Evolutionary conservation across 2,329 filamentous ascomycete species (phyloP).

Genomic region (Diaporthe vexans): DNA sequence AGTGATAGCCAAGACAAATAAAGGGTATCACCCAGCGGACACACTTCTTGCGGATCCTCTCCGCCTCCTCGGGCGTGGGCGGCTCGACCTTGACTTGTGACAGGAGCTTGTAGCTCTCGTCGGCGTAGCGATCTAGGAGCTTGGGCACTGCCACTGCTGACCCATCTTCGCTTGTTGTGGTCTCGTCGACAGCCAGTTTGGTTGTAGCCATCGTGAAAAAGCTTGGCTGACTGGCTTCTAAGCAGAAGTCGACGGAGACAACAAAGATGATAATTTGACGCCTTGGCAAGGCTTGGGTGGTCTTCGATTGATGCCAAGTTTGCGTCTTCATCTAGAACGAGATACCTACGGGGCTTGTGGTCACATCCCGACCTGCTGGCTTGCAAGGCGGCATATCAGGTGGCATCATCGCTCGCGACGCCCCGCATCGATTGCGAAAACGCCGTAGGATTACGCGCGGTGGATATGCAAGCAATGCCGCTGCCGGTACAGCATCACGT

Average conservation of each 20-base stretch:
- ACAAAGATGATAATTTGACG: neutral
- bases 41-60: slow-evolving; percentile 52
- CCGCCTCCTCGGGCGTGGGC: slow-evolving; percentile 48
- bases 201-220: slow-evolving; percentile 14
- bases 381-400: neutral
- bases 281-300: neutral
- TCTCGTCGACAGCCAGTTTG: neutral
- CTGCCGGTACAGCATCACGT: neutral
- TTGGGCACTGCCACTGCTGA: slow-evolving; percentile 44
- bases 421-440: slow-evolving; percentile 36
- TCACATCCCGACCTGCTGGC: neutral
- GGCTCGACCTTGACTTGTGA: slow-evolving; percentile 54
- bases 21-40: slow-evolving; percentile 55
- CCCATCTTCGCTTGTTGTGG: slow-evolving; percentile 19
- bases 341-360: neutral
- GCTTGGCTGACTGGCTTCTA: neutral
- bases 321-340: neutral
- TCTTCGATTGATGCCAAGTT: neutral
- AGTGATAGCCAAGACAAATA: slow-evolving; percentile 55
- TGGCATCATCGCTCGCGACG: slow-evolving; percentile 35
- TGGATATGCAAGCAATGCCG: neutral
- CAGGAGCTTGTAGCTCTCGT: slow-evolving; percentile 59
- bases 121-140: slow-evolving; percentile 54
- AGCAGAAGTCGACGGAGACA: neutral
- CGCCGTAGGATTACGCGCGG: neutral